Percentiles rank a stretch among this genome's conserved stretches.
Evolutionary conservation across 23 red algal genomes (phyloP).

Genomic region (Cyanidium caldarium): DNA sequence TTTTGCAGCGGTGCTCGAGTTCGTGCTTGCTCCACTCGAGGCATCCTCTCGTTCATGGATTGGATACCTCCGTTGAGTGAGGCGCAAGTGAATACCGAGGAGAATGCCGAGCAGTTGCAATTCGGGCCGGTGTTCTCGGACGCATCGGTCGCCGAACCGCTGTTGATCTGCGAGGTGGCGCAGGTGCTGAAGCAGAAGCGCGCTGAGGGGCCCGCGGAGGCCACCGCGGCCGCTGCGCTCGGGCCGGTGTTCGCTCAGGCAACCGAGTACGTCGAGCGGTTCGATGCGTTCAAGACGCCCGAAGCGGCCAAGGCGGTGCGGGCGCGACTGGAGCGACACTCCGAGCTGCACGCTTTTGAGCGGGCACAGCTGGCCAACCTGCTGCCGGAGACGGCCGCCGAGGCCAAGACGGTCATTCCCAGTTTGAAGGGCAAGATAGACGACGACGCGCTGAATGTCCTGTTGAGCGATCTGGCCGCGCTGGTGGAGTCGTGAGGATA

Average conservation of each 20-base stretch:
- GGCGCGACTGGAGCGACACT: conserved; percentile 3
- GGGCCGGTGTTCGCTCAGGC: background rate
- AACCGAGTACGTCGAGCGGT: conserved; percentile 5
- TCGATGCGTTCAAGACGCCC: conserved; percentile 3
- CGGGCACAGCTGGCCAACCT: conserved; percentile 14
- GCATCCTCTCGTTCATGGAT: too few relatives aligned
- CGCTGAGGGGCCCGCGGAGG: background rate
- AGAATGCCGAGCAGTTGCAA: background rate
- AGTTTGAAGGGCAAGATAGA: conserved; percentile 22
- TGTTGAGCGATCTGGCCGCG: conserved; percentile 8
- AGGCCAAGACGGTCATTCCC: conserved; percentile 18
- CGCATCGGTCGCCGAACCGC: background rate
- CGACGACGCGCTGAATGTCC: conserved; percentile 4
- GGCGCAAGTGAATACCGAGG: background rate
- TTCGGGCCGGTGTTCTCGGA: background rate
- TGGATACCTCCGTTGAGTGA: background rate
- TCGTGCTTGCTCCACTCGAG: too few relatives aligned
- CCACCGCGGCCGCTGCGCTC: background rate
- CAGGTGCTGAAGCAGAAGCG: conserved; percentile 1
- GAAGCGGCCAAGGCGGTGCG: conserved; percentile 9
- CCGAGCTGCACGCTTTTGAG: conserved; percentile 14
- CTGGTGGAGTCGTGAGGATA: conserved; percentile 7
- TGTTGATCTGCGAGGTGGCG: conserved; percentile 3
- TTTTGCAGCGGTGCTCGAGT: too few relatives aligned
- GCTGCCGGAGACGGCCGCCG: conserved; percentile 1